Conservation (phyloP, 495 filamentous ascomycete species). For the Hypoxylon subgilvum region DNA sequence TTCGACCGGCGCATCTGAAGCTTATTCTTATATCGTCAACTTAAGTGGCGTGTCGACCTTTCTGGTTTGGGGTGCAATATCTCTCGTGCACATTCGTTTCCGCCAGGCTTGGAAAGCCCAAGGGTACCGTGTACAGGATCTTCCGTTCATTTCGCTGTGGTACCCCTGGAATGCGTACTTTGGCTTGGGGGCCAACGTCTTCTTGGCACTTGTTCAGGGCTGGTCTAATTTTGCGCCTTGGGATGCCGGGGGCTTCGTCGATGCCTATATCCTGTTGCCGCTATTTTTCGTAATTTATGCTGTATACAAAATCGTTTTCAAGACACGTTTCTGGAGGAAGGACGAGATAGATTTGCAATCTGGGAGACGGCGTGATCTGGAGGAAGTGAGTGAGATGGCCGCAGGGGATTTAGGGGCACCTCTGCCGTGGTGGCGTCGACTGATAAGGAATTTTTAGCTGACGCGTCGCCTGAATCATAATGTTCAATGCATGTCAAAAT, state of each 20-base stretch:
- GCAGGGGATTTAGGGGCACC: conserved; percentile 11
- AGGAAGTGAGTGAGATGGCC: conserved; percentile 41
- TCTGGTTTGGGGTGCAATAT: conserved; percentile 70
- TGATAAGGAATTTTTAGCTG: conserved; percentile 24
- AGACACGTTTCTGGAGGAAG: conserved; percentile 58
- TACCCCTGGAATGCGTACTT: conserved; percentile 71
- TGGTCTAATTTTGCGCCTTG: conserved; percentile 62
- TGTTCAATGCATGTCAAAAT: no score
- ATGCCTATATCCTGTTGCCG: conserved; percentile 71
- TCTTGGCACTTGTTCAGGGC: conserved; percentile 71
- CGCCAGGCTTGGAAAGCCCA: conserved; percentile 62
- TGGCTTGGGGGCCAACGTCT: conserved; percentile 63
- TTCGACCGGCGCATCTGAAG: conserved; percentile 62
- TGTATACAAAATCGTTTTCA: conserved; percentile 64
- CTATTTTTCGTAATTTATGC: conserved; percentile 66
- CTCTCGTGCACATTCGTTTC: conserved; percentile 72
- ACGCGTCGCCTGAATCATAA: background rate
- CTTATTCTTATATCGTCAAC: conserved; percentile 59
- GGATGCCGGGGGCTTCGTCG: conserved; percentile 64
- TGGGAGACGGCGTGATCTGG: conserved; percentile 58
- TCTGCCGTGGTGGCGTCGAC: conserved; percentile 39
- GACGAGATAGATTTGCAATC: conserved; percentile 67
- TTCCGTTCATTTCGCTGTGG: conserved; percentile 64
- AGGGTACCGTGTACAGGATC: conserved; percentile 55
- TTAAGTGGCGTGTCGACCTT: conserved; percentile 65